Evolutionary conservation across 208 protist species (phyloP).

Genomic region (Wallacemonas sp.): DNA sequence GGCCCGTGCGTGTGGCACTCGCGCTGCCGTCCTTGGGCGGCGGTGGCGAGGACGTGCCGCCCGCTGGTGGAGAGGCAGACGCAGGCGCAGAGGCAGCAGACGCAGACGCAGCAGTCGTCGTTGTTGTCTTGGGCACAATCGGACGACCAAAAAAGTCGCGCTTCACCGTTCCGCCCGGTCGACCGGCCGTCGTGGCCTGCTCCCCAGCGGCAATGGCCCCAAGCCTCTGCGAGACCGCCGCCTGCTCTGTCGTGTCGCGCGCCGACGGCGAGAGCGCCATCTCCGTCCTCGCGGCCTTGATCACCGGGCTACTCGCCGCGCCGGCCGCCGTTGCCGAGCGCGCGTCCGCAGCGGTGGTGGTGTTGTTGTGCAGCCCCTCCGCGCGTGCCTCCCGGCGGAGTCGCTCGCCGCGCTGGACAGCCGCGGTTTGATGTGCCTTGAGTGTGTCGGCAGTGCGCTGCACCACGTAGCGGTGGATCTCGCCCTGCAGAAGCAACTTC

Average conservation of each 20-base stretch:
- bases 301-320: not conserved
- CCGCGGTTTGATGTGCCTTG: not conserved
- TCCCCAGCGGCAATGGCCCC: not conserved
- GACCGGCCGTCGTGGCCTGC: not conserved
- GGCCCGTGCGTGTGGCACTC: not conserved
- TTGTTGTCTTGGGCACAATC: constrained; percentile 25
- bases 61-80: not conserved
- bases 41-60: not conserved
- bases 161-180: constrained; percentile 13
- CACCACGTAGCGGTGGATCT: constrained; percentile 41
- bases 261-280: not conserved
- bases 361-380: not conserved
- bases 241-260: constrained; percentile 1
- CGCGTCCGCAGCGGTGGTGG: too few relatives aligned
- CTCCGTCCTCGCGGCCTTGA: not conserved
- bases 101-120: constrained; percentile 5
- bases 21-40: not conserved
- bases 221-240: not conserved
- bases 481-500: constrained; percentile 39
- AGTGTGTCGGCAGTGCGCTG: constrained; percentile 5
- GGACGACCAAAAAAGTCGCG: constrained; percentile 79
- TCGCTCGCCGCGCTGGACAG: not conserved
- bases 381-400: too few relatives aligned
- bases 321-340: not conserved
- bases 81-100: not conserved